Percentiles rank a stretch among this genome's conserved stretches.
These are phyloP conservation scores for Fusarium paranaense DNA, from an alignment of 2,329 filamentous ascomycete species.

Conservation along the genomic window DNA sequence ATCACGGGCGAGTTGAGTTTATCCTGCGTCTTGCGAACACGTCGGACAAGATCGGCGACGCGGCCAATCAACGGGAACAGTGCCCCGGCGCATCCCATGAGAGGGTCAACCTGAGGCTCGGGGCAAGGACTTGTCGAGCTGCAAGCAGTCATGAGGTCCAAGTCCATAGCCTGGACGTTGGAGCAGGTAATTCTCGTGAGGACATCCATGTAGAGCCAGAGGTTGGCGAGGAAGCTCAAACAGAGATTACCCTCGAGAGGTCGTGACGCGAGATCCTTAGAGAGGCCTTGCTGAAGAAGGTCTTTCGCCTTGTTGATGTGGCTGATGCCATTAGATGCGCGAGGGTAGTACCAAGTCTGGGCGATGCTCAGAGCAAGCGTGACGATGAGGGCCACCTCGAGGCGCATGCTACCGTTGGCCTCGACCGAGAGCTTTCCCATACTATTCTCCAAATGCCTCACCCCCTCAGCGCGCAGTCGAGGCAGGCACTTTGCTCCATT, in stretches of 20 bases:
- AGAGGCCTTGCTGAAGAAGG: slow-evolving; percentile 12
- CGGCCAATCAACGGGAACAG: slow-evolving; percentile 26
- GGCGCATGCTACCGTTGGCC: neutral
- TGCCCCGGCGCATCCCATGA: slow-evolving; percentile 24
- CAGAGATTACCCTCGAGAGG: neutral
- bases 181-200: slow-evolving; percentile 20
- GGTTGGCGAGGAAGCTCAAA: slow-evolving; percentile 25
- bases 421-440: slow-evolving; percentile 8
- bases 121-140: neutral
- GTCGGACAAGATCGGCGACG: slow-evolving; percentile 21
- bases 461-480: slow-evolving; percentile 11
- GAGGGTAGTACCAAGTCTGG: slow-evolving; percentile 28
- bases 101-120: slow-evolving; percentile 11
- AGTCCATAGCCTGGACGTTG: slow-evolving; percentile 3
- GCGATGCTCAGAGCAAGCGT: slow-evolving; percentile 21
- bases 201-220: slow-evolving; percentile 32
- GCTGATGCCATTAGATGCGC: slow-evolving; percentile 19
- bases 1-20: slow-evolving; percentile 8
- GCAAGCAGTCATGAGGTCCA: slow-evolving; percentile 10
- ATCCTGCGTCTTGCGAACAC: slow-evolving; percentile 3
- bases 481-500: slow-evolving; percentile 16
- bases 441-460: slow-evolving; percentile 11
- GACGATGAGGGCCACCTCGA: slow-evolving; percentile 12
- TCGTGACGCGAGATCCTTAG: neutral
- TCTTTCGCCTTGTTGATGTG: slow-evolving; percentile 11